Conservation (phyloP, 164 flowering plant genomes). For the Tetracentron sinense region DNA sequence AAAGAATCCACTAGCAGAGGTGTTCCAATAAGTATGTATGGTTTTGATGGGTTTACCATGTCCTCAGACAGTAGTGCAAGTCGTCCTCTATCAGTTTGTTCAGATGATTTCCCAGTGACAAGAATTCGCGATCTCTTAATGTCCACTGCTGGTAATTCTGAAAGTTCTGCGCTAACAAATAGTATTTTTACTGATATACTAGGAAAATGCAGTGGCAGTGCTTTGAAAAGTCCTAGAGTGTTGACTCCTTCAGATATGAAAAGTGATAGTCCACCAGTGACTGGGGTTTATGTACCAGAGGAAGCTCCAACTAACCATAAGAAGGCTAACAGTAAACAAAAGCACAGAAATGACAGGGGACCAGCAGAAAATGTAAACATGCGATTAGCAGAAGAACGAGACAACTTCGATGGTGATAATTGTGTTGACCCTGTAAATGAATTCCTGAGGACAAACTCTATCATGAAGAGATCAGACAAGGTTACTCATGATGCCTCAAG, state of each 20-base stretch:
- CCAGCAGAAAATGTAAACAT: neutral
- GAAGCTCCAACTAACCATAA: neutral
- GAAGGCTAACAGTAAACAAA: neutral
- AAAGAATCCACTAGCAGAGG: slow-evolving; percentile 8
- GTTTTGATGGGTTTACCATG: slow-evolving; percentile 3
- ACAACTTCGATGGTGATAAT: neutral
- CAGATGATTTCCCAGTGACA: neutral
- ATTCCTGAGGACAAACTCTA: neutral
- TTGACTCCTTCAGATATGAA: neutral
- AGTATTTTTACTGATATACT: neutral
- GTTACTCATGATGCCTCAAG: neutral
- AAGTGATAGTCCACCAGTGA: neutral
- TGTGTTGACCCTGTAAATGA: neutral
- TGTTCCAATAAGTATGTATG: slow-evolving; percentile 1
- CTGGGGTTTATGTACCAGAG: neutral
- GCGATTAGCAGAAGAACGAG: neutral
- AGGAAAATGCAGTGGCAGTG: neutral
- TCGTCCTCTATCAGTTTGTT: neutral
- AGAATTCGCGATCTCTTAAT: neutral
- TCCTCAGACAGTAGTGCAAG: slow-evolving; percentile 8
- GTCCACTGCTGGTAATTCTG: neutral
- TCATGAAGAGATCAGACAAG: neutral
- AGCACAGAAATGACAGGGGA: neutral
- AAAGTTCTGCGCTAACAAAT: neutral
- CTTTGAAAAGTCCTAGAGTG: neutral